Evolutionary conservation across 1,139 yeast species (phyloP).

Genomic region (Yamadazyma blattariae): DNA sequence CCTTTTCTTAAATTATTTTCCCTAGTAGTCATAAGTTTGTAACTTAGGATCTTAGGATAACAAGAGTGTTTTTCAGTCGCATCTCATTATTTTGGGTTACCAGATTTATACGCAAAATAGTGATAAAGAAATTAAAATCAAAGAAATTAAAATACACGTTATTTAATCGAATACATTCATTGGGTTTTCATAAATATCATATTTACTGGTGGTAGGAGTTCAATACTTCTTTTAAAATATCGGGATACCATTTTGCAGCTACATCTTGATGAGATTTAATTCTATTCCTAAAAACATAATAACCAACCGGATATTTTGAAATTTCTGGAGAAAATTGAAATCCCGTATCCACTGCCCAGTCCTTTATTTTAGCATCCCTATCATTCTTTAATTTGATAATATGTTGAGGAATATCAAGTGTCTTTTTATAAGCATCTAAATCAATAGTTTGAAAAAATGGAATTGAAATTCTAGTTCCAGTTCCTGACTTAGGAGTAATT

Average conservation of each 20-base stretch:
- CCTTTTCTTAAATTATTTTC: slow-evolving; percentile 55
- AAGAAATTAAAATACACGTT: not conserved
- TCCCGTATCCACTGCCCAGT: slow-evolving; percentile 46
- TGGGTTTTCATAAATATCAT: not conserved
- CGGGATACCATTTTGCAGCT: slow-evolving; percentile 62
- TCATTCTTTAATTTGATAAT: slow-evolving; percentile 28
- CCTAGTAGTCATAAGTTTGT: slow-evolving; percentile 8
- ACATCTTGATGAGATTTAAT: slow-evolving; percentile 69
- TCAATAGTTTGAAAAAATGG: slow-evolving; percentile 57
- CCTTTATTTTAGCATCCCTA: slow-evolving; percentile 37
- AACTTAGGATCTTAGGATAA: not conserved
- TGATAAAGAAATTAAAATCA: too few species aligned
- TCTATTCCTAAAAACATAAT: slow-evolving; percentile 60
- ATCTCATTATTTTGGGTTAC: too few species aligned
- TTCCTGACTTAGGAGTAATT: slow-evolving; percentile 49
- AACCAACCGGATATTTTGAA: slow-evolving; percentile 49
- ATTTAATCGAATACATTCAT: too few species aligned
- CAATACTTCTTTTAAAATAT: slow-evolving; percentile 34
- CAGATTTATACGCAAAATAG: too few species aligned
- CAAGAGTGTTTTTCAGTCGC: not conserved
- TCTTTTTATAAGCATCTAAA: slow-evolving; percentile 39
- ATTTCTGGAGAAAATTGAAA: slow-evolving; percentile 49
- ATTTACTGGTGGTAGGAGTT: slow-evolving; percentile 7
- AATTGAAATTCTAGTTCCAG: slow-evolving; percentile 51
- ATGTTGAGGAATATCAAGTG: slow-evolving; percentile 30